Evolutionary conservation across 331 rosid genomes (phyloP).

Genomic region (Arachis monticola): DNA sequence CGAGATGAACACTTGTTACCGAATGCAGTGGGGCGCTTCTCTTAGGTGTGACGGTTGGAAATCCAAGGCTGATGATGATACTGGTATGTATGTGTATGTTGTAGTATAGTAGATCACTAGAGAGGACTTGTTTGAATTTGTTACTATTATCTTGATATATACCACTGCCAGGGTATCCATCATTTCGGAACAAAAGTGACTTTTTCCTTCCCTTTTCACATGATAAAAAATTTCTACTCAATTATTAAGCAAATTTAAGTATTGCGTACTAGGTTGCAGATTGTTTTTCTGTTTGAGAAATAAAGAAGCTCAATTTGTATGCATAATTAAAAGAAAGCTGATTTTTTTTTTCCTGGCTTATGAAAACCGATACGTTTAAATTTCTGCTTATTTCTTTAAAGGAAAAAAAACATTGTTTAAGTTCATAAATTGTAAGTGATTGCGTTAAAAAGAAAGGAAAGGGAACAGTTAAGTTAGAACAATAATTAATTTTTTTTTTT

Average conservation of each 20-base stretch:
- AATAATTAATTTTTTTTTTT: no score
- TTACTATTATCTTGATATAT: not conserved
- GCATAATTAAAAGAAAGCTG: no score
- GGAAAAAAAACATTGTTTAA: no score
- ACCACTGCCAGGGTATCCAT: not conserved
- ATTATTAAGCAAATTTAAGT: not conserved
- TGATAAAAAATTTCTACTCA: no score
- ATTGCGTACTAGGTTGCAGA: not conserved
- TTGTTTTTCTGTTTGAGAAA: not conserved
- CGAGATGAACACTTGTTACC: constrained; percentile 82
- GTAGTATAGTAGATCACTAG: not conserved
- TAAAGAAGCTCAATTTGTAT: no score
- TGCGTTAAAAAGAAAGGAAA: no score
- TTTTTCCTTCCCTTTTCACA: no score
- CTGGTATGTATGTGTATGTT: constrained; percentile 47
- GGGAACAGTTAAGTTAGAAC: not conserved
- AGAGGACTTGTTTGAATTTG: not conserved
- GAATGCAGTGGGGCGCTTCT: constrained; percentile 94
- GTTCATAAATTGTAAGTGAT: no score
- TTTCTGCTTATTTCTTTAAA: no score
- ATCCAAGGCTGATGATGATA: constrained; percentile 83
- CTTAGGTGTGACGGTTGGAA: constrained; percentile 89
- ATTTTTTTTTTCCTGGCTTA: no score
- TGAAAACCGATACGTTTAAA: no score
- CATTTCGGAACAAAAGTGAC: no score